phyloP scores from a whole-genome alignment of 148 eudicot species.

The Chenopodium suecicum region DNA sequence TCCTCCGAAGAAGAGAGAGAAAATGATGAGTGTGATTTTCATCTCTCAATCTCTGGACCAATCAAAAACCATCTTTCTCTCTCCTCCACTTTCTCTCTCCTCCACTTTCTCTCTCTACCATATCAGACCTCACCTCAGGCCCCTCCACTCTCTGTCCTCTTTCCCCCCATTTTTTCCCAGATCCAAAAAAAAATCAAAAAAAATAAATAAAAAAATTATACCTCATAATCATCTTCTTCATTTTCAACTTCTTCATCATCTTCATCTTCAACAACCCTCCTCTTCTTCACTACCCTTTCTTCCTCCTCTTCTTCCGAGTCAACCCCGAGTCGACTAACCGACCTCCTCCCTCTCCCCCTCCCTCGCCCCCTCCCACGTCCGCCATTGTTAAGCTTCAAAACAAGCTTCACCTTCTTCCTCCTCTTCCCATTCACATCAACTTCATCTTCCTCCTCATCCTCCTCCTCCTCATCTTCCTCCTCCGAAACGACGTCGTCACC shows the following conservation, averaged over 20 bases:
- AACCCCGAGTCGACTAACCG: slow-evolving; percentile 27
- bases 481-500: slow-evolving; percentile 46
- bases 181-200: slow-evolving; percentile 18
- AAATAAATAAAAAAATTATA: neutral
- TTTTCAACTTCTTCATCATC: slow-evolving; percentile 22
- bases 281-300: slow-evolving; percentile 41
- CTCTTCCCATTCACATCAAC: slow-evolving; percentile 36
- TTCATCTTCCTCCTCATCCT: slow-evolving; percentile 40
- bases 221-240: slow-evolving; percentile 16
- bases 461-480: slow-evolving; percentile 22
- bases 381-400: slow-evolving; percentile 38
- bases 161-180: slow-evolving; percentile 14
- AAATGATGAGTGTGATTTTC: neutral
- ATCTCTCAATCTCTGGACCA: slow-evolving; percentile 25
- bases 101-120: neutral
- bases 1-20: slow-evolving; percentile 2
- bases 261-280: slow-evolving; percentile 37
- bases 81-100: too few species aligned
- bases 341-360: slow-evolving; percentile 9
- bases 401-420: slow-evolving; percentile 54
- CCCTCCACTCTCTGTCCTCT: slow-evolving; percentile 18
- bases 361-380: neutral
- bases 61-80: slow-evolving; percentile 4
- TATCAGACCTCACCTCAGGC: slow-evolving; percentile 37
- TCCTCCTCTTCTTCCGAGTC: slow-evolving; percentile 31